These are phyloP conservation scores for Cercospora berteroae DNA, from an alignment of 2,329 filamentous ascomycete genomes.

Conservation along the genomic window DNA sequence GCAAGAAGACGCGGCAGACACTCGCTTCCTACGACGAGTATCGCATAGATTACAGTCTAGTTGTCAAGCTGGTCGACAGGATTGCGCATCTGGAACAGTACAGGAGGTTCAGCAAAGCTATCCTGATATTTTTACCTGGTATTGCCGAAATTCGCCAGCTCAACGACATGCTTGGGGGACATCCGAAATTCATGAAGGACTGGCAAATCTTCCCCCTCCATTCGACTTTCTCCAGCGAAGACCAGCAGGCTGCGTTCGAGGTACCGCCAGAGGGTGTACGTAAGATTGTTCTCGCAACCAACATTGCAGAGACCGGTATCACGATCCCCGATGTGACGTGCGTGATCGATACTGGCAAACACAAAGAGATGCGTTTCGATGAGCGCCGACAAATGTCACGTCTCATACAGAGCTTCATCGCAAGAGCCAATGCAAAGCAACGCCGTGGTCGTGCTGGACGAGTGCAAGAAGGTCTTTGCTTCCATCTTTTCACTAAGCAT, in stretches of 20 bases:
- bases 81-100: conserved; percentile 70
- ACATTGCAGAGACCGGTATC: conserved; percentile 97
- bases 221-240: conserved; percentile 91
- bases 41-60: conserved; percentile 82
- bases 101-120: conserved; percentile 75
- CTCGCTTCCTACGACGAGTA: conserved; percentile 84
- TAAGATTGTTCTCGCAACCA: conserved; percentile 95
- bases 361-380: conserved; percentile 96
- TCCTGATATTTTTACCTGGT: conserved; percentile 91
- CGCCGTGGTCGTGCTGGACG: conserved; percentile 88
- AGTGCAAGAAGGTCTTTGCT: conserved; percentile 92
- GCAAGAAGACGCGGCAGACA: conserved; percentile 69
- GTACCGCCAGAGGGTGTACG: conserved; percentile 76
- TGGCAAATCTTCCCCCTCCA: conserved; percentile 91
- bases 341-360: conserved; percentile 93
- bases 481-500: conserved; percentile 90
- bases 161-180: conserved; percentile 78
- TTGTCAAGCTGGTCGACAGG: conserved; percentile 73
- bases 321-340: conserved; percentile 98
- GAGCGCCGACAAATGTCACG: conserved; percentile 87
- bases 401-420: conserved; percentile 92
- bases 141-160: conserved; percentile 70
- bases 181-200: conserved; percentile 68
- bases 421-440: conserved; percentile 91
- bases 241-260: conserved; percentile 90